phyloP scores from a whole-genome alignment of 306 rosid genomes.

The Rubus parviflorus region DNA sequence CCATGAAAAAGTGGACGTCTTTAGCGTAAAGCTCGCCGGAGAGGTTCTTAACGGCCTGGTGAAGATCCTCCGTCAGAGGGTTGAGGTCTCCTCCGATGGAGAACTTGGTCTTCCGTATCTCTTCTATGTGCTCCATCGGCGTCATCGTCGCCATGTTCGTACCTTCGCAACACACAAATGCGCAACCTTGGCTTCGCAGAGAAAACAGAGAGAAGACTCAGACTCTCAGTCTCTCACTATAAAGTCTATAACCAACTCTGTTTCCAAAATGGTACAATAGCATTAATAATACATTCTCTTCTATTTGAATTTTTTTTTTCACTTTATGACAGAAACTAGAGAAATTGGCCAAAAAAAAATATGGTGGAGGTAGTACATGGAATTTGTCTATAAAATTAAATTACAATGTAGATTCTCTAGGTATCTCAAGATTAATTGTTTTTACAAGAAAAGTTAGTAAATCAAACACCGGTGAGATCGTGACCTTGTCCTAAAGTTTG shows the following conservation, averaged over 20 bases:
- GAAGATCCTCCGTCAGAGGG: slow-evolving; percentile 46
- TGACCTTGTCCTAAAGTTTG: not conserved
- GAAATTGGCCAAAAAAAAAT: too few species aligned
- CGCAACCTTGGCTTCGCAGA: not conserved
- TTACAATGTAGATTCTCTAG: too few species aligned
- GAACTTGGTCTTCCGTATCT: slow-evolving; percentile 48
- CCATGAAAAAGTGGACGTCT: slow-evolving; percentile 74
- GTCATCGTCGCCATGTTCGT: slow-evolving; percentile 27
- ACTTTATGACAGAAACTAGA: too few species aligned
- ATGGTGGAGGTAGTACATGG: too few species aligned
- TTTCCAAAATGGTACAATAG: not conserved
- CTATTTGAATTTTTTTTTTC: too few species aligned
- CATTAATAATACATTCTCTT: too few species aligned
- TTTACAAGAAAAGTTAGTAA: too few species aligned
- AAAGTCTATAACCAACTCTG: not conserved
- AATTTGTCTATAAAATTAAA: too few species aligned
- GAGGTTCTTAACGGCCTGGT: slow-evolving; percentile 50
- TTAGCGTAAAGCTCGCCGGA: slow-evolving; percentile 62
- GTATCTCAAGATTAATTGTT: too few species aligned
- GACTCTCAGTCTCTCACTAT: not conserved
- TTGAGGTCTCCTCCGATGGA: slow-evolving; percentile 47
- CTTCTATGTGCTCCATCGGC: slow-evolving; percentile 45
- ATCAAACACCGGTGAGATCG: too few species aligned
- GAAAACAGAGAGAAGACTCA: not conserved
- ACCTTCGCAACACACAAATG: not conserved